Evolutionary conservation across 805 yeast genomes (phyloP).

Genomic region (Cyberlindnera samutprakarnensis): DNA sequence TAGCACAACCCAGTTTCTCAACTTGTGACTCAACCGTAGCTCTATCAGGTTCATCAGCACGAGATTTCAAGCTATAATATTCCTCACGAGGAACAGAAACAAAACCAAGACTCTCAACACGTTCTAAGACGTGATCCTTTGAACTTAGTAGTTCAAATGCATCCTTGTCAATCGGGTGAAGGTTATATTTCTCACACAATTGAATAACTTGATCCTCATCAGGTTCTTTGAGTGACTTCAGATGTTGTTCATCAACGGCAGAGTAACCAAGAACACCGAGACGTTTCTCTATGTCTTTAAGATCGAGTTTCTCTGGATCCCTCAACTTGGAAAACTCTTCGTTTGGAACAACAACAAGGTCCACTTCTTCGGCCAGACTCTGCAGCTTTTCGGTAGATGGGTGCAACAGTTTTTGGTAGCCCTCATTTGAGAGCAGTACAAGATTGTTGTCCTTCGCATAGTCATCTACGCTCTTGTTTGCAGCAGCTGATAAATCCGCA

Average conservation of each 20-base stretch:
- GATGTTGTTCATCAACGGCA: slow-evolving; percentile 12
- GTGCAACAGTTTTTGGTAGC: slow-evolving; percentile 5
- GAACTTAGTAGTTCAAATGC: slow-evolving; percentile 8
- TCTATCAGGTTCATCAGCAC: slow-evolving; percentile 19
- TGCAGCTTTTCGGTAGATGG: slow-evolving; percentile 12
- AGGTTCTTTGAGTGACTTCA: slow-evolving; percentile 3
- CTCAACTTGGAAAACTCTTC: slow-evolving; percentile 15
- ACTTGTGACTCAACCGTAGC: slow-evolving; percentile 14
- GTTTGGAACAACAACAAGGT: slow-evolving; percentile 7
- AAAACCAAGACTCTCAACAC: slow-evolving; percentile 7
- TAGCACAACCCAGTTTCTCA: slow-evolving; percentile 12
- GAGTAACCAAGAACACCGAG: slow-evolving; percentile 14
- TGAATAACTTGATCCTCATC: slow-evolving; percentile 3
- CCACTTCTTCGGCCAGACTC: slow-evolving; percentile 3
- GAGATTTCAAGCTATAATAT: slow-evolving; percentile 13
- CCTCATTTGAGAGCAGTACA: slow-evolving; percentile 8
- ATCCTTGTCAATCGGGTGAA: slow-evolving; percentile 6
- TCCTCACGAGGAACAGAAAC: slow-evolving; percentile 17
- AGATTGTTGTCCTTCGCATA: slow-evolving; percentile 20
- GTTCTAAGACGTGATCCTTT: slow-evolving; percentile 2
- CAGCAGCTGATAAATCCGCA: slow-evolving; percentile 5
- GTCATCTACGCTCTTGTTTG: slow-evolving; percentile 20
- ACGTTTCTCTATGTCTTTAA: slow-evolving; percentile 1
- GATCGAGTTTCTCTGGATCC: neutral
- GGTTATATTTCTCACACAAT: slow-evolving; percentile 6